A percentile compares a stretch with the other conserved stretches of the same genome.
Evolutionary conservation across 1,284 basidiomycete species (phyloP).

Genomic region (Malassezia caprae): DNA sequence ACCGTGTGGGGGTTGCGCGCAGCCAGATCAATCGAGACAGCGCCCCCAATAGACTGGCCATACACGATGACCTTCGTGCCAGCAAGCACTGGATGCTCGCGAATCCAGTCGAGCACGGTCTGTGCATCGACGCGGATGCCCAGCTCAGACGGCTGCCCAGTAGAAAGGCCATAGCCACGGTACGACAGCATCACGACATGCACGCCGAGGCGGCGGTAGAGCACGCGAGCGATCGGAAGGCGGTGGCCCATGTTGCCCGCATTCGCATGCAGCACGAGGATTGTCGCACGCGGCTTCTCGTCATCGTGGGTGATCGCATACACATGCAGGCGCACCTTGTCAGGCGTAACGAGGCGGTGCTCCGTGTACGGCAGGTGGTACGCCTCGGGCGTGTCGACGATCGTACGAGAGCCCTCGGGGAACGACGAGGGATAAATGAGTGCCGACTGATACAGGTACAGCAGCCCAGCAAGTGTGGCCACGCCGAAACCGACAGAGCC

Average conservation of each 20-base stretch:
- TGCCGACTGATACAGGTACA: constrained; percentile 42
- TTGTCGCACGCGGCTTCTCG: constrained; percentile 27
- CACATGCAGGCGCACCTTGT: constrained; percentile 29
- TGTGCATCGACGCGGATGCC: constrained; percentile 66
- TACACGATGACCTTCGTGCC: constrained; percentile 56
- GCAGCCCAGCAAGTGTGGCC: constrained; percentile 35
- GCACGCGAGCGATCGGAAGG: constrained; percentile 75
- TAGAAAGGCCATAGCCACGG: constrained; percentile 76
- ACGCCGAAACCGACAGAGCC: constrained; percentile 29
- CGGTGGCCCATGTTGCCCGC: constrained; percentile 58
- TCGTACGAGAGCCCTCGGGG: constrained; percentile 35
- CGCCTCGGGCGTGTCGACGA: constrained; percentile 36
- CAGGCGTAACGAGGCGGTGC: constrained; percentile 35
- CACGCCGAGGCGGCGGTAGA: constrained; percentile 70
- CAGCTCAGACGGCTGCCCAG: constrained; percentile 70
- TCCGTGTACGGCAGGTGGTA: constrained; percentile 39
- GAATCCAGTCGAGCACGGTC: constrained; percentile 64
- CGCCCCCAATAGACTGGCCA: constrained; percentile 93
- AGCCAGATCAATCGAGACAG: constrained; percentile 78
- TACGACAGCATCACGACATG: constrained; percentile 84
- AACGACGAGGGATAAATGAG: constrained; percentile 43
- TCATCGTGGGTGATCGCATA: constrained; percentile 36
- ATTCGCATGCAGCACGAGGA: constrained; percentile 44
- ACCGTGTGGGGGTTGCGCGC: constrained; percentile 61
- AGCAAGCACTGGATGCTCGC: constrained; percentile 60